Evolutionary conservation across 768 basidiomycete species (phyloP).

Genomic region (Mycena polygramma): DNA sequence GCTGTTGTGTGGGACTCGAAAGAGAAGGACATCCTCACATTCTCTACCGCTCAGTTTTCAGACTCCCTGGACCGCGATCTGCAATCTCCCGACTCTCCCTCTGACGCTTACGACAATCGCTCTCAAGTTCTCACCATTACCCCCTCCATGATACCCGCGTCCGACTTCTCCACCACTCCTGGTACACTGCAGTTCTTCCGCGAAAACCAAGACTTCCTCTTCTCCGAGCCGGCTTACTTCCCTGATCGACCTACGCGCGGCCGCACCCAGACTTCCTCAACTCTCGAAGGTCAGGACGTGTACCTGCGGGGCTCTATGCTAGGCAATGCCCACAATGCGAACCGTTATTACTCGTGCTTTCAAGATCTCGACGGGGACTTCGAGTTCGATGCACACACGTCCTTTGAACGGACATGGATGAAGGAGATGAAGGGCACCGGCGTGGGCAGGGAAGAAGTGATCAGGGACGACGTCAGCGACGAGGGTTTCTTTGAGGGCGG

Average conservation of each 20-base stretch:
- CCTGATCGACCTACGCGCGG: constrained; percentile 28
- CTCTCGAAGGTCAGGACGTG: constrained; percentile 53
- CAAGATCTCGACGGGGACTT: constrained; percentile 31
- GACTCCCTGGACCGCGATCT: constrained; percentile 26
- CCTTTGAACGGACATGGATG: constrained; percentile 31
- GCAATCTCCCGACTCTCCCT: constrained; percentile 37
- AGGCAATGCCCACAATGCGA: constrained; percentile 42
- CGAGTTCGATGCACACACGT: constrained; percentile 33
- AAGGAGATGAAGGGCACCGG: neutral
- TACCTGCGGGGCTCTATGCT: constrained; percentile 50
- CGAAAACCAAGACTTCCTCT: constrained; percentile 42
- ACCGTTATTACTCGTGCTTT: constrained; percentile 47
- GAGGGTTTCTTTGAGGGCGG: constrained; percentile 37
- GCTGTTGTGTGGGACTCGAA: constrained; percentile 72
- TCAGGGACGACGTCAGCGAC: constrained; percentile 32
- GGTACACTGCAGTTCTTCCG: constrained; percentile 41
- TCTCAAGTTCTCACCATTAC: constrained; percentile 45
- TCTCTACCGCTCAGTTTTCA: constrained; percentile 65
- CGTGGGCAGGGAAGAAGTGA: neutral
- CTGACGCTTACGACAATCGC: constrained; percentile 44
- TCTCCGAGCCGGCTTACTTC: constrained; percentile 24
- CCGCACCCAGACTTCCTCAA: constrained; percentile 53
- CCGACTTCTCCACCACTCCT: constrained; percentile 41
- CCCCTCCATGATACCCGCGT: constrained; percentile 37
- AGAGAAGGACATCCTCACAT: constrained; percentile 65